Evolutionary conservation across 306 rosid genomes (phyloP).

Genomic region (Neltuma alba): DNA sequence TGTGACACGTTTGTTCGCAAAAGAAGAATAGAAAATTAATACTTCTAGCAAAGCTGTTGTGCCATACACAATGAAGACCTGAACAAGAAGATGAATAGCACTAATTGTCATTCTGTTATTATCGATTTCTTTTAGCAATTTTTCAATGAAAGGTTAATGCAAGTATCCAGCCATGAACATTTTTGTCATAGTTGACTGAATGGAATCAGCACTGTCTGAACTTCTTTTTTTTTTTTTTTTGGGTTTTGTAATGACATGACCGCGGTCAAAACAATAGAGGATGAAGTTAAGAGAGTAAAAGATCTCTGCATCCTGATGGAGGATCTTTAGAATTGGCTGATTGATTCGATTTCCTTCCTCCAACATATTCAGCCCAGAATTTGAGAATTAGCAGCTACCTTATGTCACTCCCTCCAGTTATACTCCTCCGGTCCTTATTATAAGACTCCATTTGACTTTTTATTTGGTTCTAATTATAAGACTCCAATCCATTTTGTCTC

Average conservation of each 20-base stretch:
- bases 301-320: no score
- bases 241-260: no score
- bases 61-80: background rate
- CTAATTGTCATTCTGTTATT: background rate
- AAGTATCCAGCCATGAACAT: background rate
- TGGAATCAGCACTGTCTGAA: background rate
- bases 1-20: background rate
- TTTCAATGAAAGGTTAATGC: background rate
- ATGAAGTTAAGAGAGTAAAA: no score
- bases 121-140: background rate
- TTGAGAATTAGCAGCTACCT: no score
- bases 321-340: background rate
- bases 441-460: no score
- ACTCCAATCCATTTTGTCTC: no score
- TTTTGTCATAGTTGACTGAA: background rate
- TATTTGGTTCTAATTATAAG: no score
- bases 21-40: background rate
- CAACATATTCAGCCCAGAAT: background rate
- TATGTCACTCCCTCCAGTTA: no score
- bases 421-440: no score
- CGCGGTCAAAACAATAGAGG: no score
- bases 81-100: background rate
- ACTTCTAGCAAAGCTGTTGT: background rate
- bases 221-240: no score
- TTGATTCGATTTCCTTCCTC: background rate